Evolutionary conservation across 768 basidiomycete genomes (phyloP).

Genomic region (Mycena epipterygia): DNA sequence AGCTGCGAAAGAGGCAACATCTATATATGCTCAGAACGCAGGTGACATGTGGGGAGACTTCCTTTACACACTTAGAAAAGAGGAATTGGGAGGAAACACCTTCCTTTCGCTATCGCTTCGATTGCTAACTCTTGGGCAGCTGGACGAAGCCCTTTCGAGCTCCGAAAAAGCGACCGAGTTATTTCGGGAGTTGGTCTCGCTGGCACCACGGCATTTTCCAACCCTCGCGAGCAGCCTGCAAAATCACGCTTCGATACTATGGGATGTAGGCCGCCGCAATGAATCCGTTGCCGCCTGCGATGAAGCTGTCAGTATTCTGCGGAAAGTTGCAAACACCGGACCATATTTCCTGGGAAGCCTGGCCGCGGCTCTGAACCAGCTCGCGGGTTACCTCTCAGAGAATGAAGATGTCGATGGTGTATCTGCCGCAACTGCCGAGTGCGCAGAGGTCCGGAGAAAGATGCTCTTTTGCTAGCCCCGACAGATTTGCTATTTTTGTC

Average conservation of each 20-base stretch:
- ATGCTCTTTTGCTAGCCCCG: background rate
- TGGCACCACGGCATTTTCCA: background rate
- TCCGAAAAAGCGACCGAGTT: background rate
- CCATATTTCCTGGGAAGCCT: background rate
- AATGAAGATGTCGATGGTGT: background rate
- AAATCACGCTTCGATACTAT: background rate
- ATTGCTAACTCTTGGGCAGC: background rate
- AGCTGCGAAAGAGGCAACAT: background rate
- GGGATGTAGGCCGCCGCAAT: background rate
- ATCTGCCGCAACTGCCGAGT: background rate
- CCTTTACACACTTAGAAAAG: background rate
- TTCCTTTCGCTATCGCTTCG: constrained; percentile 3
- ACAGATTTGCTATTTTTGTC: background rate
- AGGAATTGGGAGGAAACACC: constrained; percentile 9
- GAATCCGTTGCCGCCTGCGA: background rate
- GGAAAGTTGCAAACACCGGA: background rate
- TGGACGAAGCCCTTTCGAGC: background rate
- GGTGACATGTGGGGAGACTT: background rate
- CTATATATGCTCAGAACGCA: background rate
- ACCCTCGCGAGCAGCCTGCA: constrained; percentile 1
- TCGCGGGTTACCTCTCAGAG: background rate
- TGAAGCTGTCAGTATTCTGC: constrained; percentile 1
- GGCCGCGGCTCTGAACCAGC: background rate
- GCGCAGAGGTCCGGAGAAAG: background rate
- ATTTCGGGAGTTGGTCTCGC: background rate